Conservation (phyloP, 805 yeast species). For the Millerozyma acaciae region DNA sequence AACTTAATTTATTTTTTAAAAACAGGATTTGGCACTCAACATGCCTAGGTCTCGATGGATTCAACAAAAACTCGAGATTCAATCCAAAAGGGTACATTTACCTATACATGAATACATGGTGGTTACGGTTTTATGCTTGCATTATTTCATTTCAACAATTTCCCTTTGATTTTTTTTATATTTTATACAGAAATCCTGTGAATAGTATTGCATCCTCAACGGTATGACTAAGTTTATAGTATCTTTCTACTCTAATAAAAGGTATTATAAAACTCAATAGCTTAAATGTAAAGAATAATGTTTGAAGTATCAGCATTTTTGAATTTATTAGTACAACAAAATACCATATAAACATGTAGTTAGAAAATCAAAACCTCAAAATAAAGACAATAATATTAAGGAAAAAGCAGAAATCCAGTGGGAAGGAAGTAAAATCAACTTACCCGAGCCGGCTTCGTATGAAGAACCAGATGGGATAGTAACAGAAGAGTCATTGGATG, state of each 20-base stretch:
- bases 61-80: slow-evolving; percentile 16
- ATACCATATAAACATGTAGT: background rate
- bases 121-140: slow-evolving; percentile 4
- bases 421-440: too few species aligned
- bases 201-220: slow-evolving; percentile 47
- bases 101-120: slow-evolving; percentile 11
- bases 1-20: too few species aligned
- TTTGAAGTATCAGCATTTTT: too few species aligned
- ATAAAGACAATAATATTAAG: background rate
- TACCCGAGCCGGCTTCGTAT: too few species aligned
- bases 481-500: too few species aligned
- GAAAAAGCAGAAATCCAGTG: too few species aligned
- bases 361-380: background rate
- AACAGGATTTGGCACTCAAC: slow-evolving; percentile 34
- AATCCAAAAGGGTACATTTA: slow-evolving; percentile 8
- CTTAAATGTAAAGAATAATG: too few species aligned
- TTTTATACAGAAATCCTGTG: slow-evolving; percentile 25
- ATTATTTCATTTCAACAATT: slow-evolving; percentile 29
- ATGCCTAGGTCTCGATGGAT: slow-evolving; percentile 21
- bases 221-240: slow-evolving; percentile 33
- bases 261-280: slow-evolving; percentile 1
- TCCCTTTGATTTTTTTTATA: slow-evolving; percentile 11
- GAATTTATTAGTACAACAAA: too few species aligned
- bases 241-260: too few species aligned
- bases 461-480: too few species aligned